Evolutionary conservation across 1,284 basidiomycete species (phyloP), one percentile per base, ranked within the genome.

Genomic region (Phellinidium pouzarii): DNA sequence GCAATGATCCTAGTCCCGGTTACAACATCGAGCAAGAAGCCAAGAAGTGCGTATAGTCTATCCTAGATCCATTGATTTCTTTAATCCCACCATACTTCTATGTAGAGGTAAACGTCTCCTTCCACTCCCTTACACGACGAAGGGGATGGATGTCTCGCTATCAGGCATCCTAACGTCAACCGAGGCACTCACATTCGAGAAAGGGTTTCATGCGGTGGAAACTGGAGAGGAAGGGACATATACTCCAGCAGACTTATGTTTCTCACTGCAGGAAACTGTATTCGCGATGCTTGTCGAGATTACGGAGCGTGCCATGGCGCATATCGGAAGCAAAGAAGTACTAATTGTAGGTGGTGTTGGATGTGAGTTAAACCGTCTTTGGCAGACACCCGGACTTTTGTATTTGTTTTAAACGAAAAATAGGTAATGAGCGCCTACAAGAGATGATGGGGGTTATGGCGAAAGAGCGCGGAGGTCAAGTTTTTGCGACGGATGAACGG

Each of bases 371-470:
- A n/a, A n/a, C n/a, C 22, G 17, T 50, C n/a, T 27, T 37, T 40
- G n/a, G 40, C 36, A 11, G 9, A 12, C 37, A 11, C 1, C 7
- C 31, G 40, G 53, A 50, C n/a, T 45, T 14, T 27, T 23, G 14
- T 29, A 19, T 42, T 45, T 17, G 54, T 34, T 19, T 23, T 41
- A 36, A 38, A 27, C 22, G 20, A 22, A 42, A 31, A 22, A n/a
- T 58, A 94, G 91, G 87, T 64, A 99, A 99, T 62, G 80, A 82
- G 63, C 76, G 95, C 48, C 71, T 99, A 45, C 96, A 99, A 70
- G 81, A 95, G 59, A 99, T 99, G 96, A 99, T 99, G 96, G 87
- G 86, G 12, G 84, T 92, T 58, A 99, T 99, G 96, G 92, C 92
- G 1, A 66, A 75, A 55, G 96, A 99, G 67, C 80, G 96, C 20